Conservation (phyloP, 176 grass and related monocot genomes). For the Areca catechu region DNA sequence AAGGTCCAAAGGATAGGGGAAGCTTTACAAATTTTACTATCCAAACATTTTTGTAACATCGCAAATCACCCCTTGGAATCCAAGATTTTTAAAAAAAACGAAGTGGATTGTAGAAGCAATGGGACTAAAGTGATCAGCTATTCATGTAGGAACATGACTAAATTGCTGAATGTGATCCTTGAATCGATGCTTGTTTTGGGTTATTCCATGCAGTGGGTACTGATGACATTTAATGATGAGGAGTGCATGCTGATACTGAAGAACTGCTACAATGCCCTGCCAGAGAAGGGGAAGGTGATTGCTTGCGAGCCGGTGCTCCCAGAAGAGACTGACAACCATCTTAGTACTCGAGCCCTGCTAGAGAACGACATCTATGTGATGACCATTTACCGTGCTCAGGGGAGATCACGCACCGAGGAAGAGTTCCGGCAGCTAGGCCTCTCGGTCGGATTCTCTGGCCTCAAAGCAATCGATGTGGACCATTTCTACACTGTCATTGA, state of each 20-base stretch:
- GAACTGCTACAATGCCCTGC: conserved; percentile 62
- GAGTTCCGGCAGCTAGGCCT: conserved; percentile 63
- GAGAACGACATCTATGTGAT: conserved; percentile 90
- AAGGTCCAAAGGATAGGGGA: no score
- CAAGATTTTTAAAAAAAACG: no score
- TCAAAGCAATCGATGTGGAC: conserved; percentile 66
- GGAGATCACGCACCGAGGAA: conserved; percentile 54
- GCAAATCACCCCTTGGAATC: no score
- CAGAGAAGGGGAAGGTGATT: conserved; percentile 56
- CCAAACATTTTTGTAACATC: background rate
- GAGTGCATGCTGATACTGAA: conserved; percentile 66
- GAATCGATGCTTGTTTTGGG: background rate
- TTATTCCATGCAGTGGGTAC: conserved; percentile 45
- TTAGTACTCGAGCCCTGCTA: conserved; percentile 66
- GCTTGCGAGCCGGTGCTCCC: conserved; percentile 83
- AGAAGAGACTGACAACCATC: conserved; percentile 41
- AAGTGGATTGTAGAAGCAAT: no score
- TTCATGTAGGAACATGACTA: no score
- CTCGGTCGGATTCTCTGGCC: conserved; percentile 32
- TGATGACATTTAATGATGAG: conserved; percentile 75
- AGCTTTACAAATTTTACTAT: background rate
- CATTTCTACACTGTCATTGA: conserved; percentile 69
- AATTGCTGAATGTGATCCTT: no score
- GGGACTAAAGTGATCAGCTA: no score
- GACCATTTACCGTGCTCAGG: conserved; percentile 65